These are phyloP conservation scores for Pyrenophora graminea DNA, from an alignment of 2,329 filamentous ascomycete species.

Conservation along the genomic window DNA sequence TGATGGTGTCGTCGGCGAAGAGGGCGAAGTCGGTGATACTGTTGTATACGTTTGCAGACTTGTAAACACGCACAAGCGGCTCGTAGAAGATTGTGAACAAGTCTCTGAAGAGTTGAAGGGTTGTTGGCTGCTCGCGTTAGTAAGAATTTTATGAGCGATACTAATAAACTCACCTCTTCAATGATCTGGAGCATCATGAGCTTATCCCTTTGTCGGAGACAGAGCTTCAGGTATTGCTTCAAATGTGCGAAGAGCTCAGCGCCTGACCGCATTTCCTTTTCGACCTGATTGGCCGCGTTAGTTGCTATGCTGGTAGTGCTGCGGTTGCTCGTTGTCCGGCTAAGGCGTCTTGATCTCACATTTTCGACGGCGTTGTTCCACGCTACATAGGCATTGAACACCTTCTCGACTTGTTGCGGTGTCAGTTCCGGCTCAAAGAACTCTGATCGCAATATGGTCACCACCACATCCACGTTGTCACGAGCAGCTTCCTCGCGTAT, in stretches of 20 bases:
- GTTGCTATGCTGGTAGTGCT: slow-evolving; percentile 35
- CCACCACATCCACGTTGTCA: slow-evolving; percentile 82
- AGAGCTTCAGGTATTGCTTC: slow-evolving; percentile 91
- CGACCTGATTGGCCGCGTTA: slow-evolving; percentile 55
- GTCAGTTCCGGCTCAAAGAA: slow-evolving; percentile 72
- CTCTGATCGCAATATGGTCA: slow-evolving; percentile 81
- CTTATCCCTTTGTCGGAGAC: slow-evolving; percentile 91
- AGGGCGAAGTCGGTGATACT: slow-evolving; percentile 94
- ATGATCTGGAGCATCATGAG: slow-evolving; percentile 95
- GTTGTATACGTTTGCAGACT: slow-evolving; percentile 96
- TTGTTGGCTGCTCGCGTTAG: slow-evolving; percentile 67
- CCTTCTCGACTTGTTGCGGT: slow-evolving; percentile 74
- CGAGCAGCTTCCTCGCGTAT: slow-evolving; percentile 73
- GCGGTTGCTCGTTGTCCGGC: slow-evolving; percentile 41
- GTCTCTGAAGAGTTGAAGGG: slow-evolving; percentile 91
- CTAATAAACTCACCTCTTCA: slow-evolving; percentile 64
- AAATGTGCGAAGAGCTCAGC: slow-evolving; percentile 92
- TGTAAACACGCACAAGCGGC: slow-evolving; percentile 94
- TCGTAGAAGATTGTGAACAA: slow-evolving; percentile 99
- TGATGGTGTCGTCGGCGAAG: slow-evolving; percentile 91
- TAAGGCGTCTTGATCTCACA: slow-evolving; percentile 44
- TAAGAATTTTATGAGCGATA: neutral
- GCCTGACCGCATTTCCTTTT: slow-evolving; percentile 84
- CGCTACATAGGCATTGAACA: slow-evolving; percentile 94
- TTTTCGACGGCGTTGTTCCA: slow-evolving; percentile 96